Percentiles rank a stretch among this genome's conserved stretches.
Evolutionary conservation across 345 rosid genomes (phyloP).

Genomic region (Viola odorata): DNA sequence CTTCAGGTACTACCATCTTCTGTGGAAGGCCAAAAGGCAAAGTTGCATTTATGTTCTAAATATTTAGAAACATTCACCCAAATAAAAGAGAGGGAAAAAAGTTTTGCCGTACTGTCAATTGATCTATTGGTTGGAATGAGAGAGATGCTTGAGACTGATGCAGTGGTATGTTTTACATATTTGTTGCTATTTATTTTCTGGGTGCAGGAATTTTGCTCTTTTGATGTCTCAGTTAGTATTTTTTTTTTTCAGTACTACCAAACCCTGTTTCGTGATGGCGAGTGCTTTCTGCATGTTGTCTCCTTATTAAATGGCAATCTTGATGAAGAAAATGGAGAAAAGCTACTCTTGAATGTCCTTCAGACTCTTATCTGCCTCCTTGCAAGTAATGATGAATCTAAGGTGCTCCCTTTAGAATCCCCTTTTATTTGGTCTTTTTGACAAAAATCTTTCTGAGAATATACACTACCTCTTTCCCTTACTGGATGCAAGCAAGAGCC

Average conservation of each 20-base stretch:
- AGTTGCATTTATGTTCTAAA: conserved; percentile 70
- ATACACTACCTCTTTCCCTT: not conserved
- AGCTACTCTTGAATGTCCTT: conserved; percentile 80
- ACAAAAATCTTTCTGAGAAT: not conserved
- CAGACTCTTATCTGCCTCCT: conserved; percentile 76
- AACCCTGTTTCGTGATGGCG: conserved; percentile 78
- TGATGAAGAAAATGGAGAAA: conserved; percentile 71
- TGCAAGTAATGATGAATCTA: conserved; percentile 73
- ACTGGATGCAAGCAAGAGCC: not conserved
- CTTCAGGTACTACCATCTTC: conserved; percentile 54
- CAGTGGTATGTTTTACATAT: conserved; percentile 38
- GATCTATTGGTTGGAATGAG: conserved; percentile 80
- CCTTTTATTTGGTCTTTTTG: conserved; percentile 1
- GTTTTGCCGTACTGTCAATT: conserved; percentile 55
- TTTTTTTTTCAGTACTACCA: conserved; percentile 71
- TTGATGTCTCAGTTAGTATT: conserved; percentile 18
- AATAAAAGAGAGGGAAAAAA: conserved; percentile 69
- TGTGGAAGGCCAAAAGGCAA: conserved; percentile 61
- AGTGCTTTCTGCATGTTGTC: conserved; percentile 91
- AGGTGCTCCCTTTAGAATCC: conserved; percentile 42
- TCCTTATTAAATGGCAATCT: conserved; percentile 84
- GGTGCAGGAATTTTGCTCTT: conserved; percentile 5
- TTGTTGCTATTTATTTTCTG: not conserved
- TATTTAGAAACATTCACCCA: conserved; percentile 84
- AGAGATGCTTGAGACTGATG: conserved; percentile 59